Conservation (phyloP, 495 filamentous ascomycete species). For the Beverwykella pulmonaria region DNA sequence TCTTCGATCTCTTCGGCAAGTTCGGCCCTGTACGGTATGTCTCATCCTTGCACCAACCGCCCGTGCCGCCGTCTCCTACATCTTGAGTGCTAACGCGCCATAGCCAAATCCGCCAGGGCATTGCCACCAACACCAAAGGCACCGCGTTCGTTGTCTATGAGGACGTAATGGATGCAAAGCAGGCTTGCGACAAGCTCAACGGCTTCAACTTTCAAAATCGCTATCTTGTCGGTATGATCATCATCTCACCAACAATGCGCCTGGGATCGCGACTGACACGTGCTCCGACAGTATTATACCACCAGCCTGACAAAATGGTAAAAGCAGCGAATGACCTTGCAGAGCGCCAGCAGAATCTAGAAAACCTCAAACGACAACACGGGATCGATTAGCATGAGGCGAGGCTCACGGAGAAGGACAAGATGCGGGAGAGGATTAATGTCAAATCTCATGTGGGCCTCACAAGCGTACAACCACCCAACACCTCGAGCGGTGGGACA, state of each 20-base stretch:
- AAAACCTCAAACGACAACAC: conserved; percentile 95
- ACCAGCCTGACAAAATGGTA: conserved; percentile 97
- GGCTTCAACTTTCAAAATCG: conserved; percentile 99
- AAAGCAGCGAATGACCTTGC: conserved; percentile 92
- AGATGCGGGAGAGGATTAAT: conserved; percentile 23
- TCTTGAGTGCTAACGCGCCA: conserved; percentile 13
- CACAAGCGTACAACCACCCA: conserved; percentile 16
- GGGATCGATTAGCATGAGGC: conserved; percentile 85
- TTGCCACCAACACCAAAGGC: conserved; percentile 95
- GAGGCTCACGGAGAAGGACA: conserved; percentile 37
- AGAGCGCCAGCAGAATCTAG: conserved; percentile 92
- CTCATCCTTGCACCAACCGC: neutral
- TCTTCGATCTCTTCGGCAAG: conserved; percentile 93
- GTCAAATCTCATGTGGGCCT: conserved; percentile 34
- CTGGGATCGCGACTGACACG: neutral
- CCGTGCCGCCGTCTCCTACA: neutral
- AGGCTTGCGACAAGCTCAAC: conserved; percentile 98
- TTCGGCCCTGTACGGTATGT: conserved; percentile 90
- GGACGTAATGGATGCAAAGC: conserved; percentile 98
- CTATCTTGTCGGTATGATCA: conserved; percentile 89
- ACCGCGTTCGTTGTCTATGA: conserved; percentile 99
- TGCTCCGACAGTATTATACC: conserved; percentile 75
- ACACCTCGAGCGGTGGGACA: neutral
- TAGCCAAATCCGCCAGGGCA: conserved; percentile 98
- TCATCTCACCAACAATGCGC: neutral